Evolutionary conservation across 306 rosid genomes (phyloP).

Genomic region (Lathyrus aphaca): DNA sequence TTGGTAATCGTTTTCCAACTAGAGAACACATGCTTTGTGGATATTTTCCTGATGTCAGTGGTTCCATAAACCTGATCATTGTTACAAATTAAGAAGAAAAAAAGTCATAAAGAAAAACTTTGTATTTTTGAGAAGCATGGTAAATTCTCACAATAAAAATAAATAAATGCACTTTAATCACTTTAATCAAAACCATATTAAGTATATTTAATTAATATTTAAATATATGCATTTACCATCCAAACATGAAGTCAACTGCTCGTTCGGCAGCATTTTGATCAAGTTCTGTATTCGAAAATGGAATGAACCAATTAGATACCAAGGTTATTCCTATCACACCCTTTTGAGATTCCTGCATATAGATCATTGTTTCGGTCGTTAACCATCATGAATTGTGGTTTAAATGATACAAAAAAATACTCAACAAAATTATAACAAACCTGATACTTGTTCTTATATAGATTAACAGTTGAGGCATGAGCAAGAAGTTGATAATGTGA

Average conservation of each 20-base stretch:
- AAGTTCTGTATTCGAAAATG: conserved; percentile 35
- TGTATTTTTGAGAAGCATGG: not conserved
- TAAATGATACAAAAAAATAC: no score
- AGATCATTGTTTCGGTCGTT: not conserved
- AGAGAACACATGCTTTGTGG: conserved; percentile 56
- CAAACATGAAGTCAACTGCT: conserved; percentile 65
- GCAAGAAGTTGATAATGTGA: conserved; percentile 58
- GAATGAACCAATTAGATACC: conserved; percentile 50
- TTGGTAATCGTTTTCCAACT: conserved; percentile 56
- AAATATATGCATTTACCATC: conserved; percentile 52
- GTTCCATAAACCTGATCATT: conserved; percentile 53
- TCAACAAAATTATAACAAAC: not conserved
- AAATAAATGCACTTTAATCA: no score
- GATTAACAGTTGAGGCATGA: conserved; percentile 52
- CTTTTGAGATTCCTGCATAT: conserved; percentile 59
- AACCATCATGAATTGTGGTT: no score
- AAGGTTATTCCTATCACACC: conserved; percentile 66
- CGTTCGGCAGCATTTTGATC: conserved; percentile 49
- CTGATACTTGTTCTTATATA: conserved; percentile 50
- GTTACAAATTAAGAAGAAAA: not conserved
- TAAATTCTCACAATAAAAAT: no score
- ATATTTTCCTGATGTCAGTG: conserved; percentile 57
- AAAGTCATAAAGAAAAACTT: not conserved
- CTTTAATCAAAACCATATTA: no score
- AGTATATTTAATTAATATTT: no score